Percentiles rank a stretch among this genome's conserved stretches.
These are phyloP conservation scores for Carex sylvatica DNA, from an alignment of 202 grass and related monocot genomes.

Conservation along the genomic window DNA sequence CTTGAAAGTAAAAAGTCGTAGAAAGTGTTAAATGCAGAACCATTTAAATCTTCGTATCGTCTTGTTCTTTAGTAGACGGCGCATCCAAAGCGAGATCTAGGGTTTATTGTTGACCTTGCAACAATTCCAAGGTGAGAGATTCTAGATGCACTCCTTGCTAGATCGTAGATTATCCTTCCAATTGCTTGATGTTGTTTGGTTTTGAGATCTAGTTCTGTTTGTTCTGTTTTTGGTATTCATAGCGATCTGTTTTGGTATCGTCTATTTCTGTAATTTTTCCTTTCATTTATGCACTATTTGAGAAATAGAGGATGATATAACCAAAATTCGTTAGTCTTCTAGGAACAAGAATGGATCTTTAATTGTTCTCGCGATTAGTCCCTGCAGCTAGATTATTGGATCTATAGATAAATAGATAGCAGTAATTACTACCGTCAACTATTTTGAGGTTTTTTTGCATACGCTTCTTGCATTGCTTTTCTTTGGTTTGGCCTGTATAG, in stretches of 20 bases:
- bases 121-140: slow-evolving; percentile 6
- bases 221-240: background rate
- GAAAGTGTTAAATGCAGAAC: background rate
- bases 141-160: background rate
- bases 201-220: background rate
- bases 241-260: background rate
- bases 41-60: background rate
- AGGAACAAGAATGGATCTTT: too few relatives aligned
- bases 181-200: background rate
- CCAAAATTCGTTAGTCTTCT: background rate
- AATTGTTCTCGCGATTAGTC: background rate
- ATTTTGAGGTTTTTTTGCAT: background rate
- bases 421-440: background rate
- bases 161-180: background rate
- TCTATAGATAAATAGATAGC: background rate
- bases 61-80: background rate
- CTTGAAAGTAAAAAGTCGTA: background rate
- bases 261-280: background rate
- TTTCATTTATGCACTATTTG: background rate
- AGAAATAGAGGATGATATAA: too few relatives aligned
- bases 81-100: slow-evolving; percentile 9
- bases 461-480: background rate
- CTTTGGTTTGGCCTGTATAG: background rate
- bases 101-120: slow-evolving; percentile 8
- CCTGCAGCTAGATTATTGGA: background rate